These are phyloP conservation scores for Candida dajiaensis DNA, from an alignment of 805 yeast species.

Conservation along the genomic window DNA sequence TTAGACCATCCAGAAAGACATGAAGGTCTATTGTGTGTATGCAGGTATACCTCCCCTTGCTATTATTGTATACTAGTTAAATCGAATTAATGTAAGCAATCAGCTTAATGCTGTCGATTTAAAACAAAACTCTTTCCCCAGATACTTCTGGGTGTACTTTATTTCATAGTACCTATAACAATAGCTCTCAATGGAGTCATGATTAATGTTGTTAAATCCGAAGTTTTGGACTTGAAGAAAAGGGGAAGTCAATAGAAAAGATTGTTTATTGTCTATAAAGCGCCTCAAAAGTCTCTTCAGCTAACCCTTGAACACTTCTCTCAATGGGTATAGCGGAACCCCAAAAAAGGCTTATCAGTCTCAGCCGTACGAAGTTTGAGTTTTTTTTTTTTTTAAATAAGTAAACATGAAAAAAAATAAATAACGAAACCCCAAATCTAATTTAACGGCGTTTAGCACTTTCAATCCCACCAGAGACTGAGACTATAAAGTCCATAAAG, in stretches of 20 bases:
- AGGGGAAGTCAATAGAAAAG: too few species aligned
- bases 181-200: too few species aligned
- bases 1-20: slow-evolving; percentile 27
- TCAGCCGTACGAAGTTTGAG: neutral
- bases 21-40: slow-evolving; percentile 4
- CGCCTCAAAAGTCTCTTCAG: too few species aligned
- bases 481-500: neutral
- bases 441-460: neutral
- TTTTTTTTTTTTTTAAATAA: neutral
- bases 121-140: too few species aligned
- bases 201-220: neutral
- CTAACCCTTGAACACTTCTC: too few species aligned
- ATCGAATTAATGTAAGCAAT: neutral
- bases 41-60: too few species aligned
- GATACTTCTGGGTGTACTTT: too few species aligned
- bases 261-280: too few species aligned
- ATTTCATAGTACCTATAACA: too few species aligned
- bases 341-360: neutral
- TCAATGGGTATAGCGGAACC: too few species aligned
- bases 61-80: neutral
- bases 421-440: too few species aligned
- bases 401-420: neutral
- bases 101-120: too few species aligned
- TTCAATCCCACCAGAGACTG: neutral
- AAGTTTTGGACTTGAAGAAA: neutral